Evolutionary conservation across 495 filamentous ascomycete genomes (phyloP), one percentile per base, ranked within the genome.

Genomic region (Peziza echinospora): DNA sequence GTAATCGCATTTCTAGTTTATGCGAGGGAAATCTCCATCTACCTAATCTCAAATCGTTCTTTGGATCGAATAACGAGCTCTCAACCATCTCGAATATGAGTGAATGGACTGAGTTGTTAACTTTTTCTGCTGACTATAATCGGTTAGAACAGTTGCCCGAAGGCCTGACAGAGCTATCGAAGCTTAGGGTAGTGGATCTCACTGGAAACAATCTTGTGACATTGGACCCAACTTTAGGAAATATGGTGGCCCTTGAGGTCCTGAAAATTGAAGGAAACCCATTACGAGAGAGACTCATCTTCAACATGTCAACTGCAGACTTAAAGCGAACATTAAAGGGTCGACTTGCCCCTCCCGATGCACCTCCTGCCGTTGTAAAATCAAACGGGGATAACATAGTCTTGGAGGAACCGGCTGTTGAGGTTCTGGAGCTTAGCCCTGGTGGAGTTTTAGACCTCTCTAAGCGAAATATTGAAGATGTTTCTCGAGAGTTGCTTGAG

Each of bases 201-300:
- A 80, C 80, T 6, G 76, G 75, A 41, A 99, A 99, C 58, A 71
- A 84, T 49, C 69, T 97, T 13, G 75, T 71, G 5, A 63, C 71
- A 17, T 54, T 97, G 26, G 83, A 91, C 51, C 70, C 80, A 9
- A 72, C 71, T 52, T 73, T 96, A 48, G 82, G 81, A 5, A 62
- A 73, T 23, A 93, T 96, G 82, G 73, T 84, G 3, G 77, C 63
- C 43, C 65, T 97, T 7, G 67, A 71, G 7, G 75, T 73, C 47
- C 69, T 94, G 30, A 72, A 72, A 9, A 67, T 97, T 26, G 74
- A 76, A 41, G 83, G 82, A 11, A 97, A 97, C 55, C 89, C 89
- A 5, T 62, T 97, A 10, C 67, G 78, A 40, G 85, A 93, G 52
- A 83, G 80, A 52, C 91, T 81, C 59, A 80, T 89, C 46, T 65